These are phyloP conservation scores for Corynespora cassiicola DNA, from an alignment of 2,329 filamentous ascomycete species.

Conservation along the genomic window DNA sequence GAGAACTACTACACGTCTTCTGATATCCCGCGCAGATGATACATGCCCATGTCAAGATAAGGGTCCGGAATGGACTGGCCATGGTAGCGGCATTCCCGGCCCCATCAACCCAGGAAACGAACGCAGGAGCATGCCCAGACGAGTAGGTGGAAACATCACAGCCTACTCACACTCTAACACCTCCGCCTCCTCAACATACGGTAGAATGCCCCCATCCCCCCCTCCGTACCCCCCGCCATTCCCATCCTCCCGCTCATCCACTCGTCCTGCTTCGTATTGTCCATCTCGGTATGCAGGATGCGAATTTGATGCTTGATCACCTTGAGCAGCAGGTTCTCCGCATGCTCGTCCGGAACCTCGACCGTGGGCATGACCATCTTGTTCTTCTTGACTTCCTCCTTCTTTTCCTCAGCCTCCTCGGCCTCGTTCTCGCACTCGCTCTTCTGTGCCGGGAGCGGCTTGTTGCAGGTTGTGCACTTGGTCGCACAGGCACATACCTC, in stretches of 20 bases:
- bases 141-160: no score
- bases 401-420: slow-evolving; percentile 14
- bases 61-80: no score
- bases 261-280: slow-evolving; percentile 30
- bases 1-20: no score
- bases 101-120: no score
- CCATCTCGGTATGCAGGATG: slow-evolving; percentile 45
- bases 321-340: slow-evolving; percentile 33
- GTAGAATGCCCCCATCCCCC: no score
- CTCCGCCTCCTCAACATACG: no score
- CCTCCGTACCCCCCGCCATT: slow-evolving; percentile 6
- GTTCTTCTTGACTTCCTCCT: slow-evolving; percentile 16
- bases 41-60: no score
- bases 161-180: no score
- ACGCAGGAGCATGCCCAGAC: no score
- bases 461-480: slow-evolving; percentile 26
- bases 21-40: no score
- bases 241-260: slow-evolving; percentile 20
- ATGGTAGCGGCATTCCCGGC: no score
- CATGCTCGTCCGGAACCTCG: slow-evolving; percentile 28
- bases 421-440: slow-evolving; percentile 6
- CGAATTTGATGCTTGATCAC: slow-evolving; percentile 44
- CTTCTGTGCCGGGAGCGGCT: slow-evolving; percentile 4
- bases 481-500: slow-evolving; percentile 24
- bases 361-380: slow-evolving; percentile 28